Evolutionary conservation across 2,329 filamentous ascomycete genomes (phyloP), one percentile per base, ranked within the genome.

Genomic region (Simplicillium sp.): DNA sequence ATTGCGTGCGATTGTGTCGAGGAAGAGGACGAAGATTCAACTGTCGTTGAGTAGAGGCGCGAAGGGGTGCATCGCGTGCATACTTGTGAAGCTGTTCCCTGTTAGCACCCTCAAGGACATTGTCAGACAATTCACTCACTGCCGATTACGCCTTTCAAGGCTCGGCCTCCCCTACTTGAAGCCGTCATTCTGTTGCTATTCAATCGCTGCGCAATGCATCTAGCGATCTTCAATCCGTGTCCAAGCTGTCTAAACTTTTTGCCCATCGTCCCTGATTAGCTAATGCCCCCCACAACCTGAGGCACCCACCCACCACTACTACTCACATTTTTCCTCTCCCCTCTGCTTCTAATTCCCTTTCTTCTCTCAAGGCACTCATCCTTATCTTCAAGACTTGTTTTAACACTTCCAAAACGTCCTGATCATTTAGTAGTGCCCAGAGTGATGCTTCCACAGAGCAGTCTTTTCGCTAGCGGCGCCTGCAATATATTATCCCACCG

Each of bases 391-490:
- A 80, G 77, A 81, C 71, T 75, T 71, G 71, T 71, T 65, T 65
- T 71, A 60, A 68, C 60, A 65, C 63, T 66, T 69, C 78, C 75
- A 84, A 73, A 76, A 80, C 75, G 80, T 82, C 76, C 76, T 87
- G 87, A 89, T 80, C 89, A 95, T 95, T 92, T 65, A 79, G 66
- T 66, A 69, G 80, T 92, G 89, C 86, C 86, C 62, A 95, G 85
- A 95, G 60, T 61, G 69, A 84, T 66, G 31, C 31, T 13, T 33
- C 57, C 53, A 58, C 61, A 59, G 47, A 67, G 81, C 84, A 86
- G 84, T 83, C 84, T 85, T 86, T 94, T 88, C 89, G 89, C 89
- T 96, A 96, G 85, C 88, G 79, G 85, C 82, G 82, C 85, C 87
- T 88, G 85, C 77, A 51, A 50, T 67, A 66, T 50, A 52, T 41